phyloP scores from a whole-genome alignment of 495 filamentous ascomycete species.

The Penicillium lividum region DNA sequence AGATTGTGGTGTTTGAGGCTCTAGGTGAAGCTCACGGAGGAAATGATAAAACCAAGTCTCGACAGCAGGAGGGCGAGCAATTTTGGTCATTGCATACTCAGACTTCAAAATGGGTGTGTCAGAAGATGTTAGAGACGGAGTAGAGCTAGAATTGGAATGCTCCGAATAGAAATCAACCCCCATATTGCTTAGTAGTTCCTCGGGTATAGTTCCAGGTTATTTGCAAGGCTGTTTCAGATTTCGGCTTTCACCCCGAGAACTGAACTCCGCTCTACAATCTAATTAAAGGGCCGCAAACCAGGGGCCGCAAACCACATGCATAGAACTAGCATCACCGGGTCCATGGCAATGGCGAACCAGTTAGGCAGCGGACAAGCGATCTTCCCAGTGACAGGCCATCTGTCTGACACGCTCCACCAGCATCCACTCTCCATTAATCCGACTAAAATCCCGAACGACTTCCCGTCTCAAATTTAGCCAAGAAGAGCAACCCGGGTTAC shows the following conservation, averaged over 20 bases:
- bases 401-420: conserved; percentile 9
- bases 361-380: not conserved
- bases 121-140: conserved; percentile 31
- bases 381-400: conserved; percentile 4
- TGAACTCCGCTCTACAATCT: not conserved
- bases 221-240: not conserved
- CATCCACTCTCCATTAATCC: not conserved
- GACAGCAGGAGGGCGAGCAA: conserved; percentile 35
- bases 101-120: conserved; percentile 75
- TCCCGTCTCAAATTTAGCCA: not conserved
- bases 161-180: not conserved
- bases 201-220: not conserved
- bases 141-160: not conserved
- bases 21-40: conserved; percentile 41
- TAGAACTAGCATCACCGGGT: conserved; percentile 3
- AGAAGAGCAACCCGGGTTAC: too few species aligned
- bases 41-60: conserved; percentile 9
- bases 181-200: not conserved
- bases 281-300: conserved; percentile 1
- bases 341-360: conserved; percentile 8
- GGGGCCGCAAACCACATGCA: not conserved
- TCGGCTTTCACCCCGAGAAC: conserved; percentile 1
- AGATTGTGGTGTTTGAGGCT: conserved; percentile 79
- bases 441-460: not conserved
- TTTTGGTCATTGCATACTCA: conserved; percentile 66